Conservation (phyloP, 1,139 yeast genomes). For the Kluyveromyces sp. region DNA sequence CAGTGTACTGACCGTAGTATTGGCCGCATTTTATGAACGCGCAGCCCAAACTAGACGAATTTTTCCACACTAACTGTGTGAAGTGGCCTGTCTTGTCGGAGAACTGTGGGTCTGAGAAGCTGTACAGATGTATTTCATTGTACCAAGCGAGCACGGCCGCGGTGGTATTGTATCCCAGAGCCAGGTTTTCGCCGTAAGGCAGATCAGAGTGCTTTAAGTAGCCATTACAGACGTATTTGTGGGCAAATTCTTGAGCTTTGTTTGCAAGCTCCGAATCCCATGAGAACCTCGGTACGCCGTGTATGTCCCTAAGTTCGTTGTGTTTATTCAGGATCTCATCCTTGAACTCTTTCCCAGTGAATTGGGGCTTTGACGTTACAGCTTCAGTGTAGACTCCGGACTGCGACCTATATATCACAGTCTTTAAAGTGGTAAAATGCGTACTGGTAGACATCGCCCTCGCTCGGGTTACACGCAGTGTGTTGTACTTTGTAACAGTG, state of each 20-base stretch:
- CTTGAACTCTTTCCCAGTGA: conserved; percentile 19
- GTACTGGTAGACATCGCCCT: not conserved
- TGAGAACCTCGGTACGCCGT: conserved; percentile 37
- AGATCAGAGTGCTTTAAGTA: conserved; percentile 44
- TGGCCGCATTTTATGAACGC: conserved; percentile 43
- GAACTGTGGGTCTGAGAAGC: conserved; percentile 40
- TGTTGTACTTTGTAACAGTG: conserved; percentile 2
- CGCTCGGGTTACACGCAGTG: not conserved
- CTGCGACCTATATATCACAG: conserved; percentile 18
- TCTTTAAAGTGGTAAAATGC: conserved; percentile 4
- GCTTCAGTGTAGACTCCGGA: conserved; percentile 20
- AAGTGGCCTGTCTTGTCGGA: conserved; percentile 39
- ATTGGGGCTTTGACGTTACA: conserved; percentile 18
- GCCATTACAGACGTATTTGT: conserved; percentile 46
- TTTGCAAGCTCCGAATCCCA: conserved; percentile 40
- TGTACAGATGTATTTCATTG: conserved; percentile 38
- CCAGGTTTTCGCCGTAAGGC: conserved; percentile 50
- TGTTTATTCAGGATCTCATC: conserved; percentile 41
- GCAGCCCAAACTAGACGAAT: conserved; percentile 42
- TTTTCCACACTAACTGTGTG: conserved; percentile 48
- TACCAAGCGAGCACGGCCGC: conserved; percentile 49
- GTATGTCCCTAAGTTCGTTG: conserved; percentile 44
- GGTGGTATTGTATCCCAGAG: conserved; percentile 45
- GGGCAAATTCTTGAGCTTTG: conserved; percentile 40
- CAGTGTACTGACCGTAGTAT: conserved; percentile 44